Evolutionary conservation across 108 stramenopile species (phyloP).

Genomic region (Cyclotella cryptica): DNA sequence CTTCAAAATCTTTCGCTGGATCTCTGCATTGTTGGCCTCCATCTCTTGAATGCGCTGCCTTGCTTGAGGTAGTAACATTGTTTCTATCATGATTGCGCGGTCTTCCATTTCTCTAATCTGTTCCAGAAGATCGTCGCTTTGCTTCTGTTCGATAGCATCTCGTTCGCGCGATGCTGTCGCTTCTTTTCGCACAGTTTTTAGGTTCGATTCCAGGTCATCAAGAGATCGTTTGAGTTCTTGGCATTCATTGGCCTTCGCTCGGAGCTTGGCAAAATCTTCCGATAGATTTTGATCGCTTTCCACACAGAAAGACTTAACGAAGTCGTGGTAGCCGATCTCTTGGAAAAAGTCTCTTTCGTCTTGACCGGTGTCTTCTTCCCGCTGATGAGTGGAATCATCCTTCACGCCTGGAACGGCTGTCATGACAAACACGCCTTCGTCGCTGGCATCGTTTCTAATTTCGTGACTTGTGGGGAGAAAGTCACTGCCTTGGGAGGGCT

Average conservation of each 20-base stretch:
- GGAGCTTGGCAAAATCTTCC: constrained; percentile 3
- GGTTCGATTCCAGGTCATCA: neutral
- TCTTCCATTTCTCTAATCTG: constrained; percentile 14
- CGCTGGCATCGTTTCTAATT: too few relatives aligned
- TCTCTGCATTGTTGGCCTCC: neutral
- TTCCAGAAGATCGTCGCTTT: constrained; percentile 21
- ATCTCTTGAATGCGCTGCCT: constrained; percentile 11
- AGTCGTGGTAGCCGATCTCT: neutral
- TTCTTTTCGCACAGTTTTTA: neutral
- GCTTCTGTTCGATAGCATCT: constrained; percentile 12
- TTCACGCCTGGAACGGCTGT: too few relatives aligned
- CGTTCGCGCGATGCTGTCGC: neutral
- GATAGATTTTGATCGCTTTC: neutral
- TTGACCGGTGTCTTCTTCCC: too few relatives aligned
- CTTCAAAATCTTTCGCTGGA: neutral
- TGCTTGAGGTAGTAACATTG: neutral
- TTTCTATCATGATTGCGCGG: constrained; percentile 1
- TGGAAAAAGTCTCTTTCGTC: neutral
- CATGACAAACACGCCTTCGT: too few relatives aligned
- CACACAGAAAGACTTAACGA: neutral
- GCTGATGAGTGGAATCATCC: too few relatives aligned
- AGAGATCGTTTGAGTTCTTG: neutral
- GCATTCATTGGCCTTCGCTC: constrained; percentile 1
- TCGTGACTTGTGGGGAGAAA: too few relatives aligned
- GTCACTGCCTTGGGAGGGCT: too few relatives aligned